Evolutionary conservation across 345 rosid genomes (phyloP), one percentile per base, ranked within the genome.

Genomic region (Brassica rapa): DNA sequence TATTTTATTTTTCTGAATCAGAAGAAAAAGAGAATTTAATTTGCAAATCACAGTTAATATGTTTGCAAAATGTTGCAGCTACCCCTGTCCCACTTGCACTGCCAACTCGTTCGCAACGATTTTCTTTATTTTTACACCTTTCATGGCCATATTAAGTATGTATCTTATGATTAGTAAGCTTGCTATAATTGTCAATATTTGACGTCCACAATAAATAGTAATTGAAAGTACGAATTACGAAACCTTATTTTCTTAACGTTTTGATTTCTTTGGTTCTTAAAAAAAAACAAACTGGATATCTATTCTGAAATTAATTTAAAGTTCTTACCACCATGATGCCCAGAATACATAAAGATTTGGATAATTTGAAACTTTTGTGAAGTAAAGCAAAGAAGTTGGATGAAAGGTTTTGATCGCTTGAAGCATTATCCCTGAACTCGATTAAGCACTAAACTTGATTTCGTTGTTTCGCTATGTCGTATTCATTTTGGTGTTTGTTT

Each of bases 11-110:
- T 25, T 11, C 49, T 21, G 6, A 1, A 10, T 23, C 3, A 71
- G 14, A 77, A 53, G 12, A 53, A 77, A 57, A 71, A 53, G 1
- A 27, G 11, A 56, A 27, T 56, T 71, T 46, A 64, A 77, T 62
- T 55, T 39, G 72, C 71, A 14, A 76, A 78, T 32, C 37, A 32
- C 37, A 32, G 6, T 32, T 32, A 32, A 32, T 32, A 32, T 32
- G 71, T 66, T 78, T 71, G 81, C 76, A 43, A 35, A 55, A 39
- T 8, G 12, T 56, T 39, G 72, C 76, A 78, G 81, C 81, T 71
- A 57, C 81, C 76, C 61, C 68, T 65, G 72, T 41, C 68, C 89
- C 84, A 86, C 88, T 87, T 87, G 89, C 88, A 82, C 49, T 6
- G 37, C 37, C 37, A 32, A 32, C 37, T 32, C 37, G 37, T 32